Conservation (phyloP, 768 basidiomycete species). For the Tulasnella sp. region DNA sequence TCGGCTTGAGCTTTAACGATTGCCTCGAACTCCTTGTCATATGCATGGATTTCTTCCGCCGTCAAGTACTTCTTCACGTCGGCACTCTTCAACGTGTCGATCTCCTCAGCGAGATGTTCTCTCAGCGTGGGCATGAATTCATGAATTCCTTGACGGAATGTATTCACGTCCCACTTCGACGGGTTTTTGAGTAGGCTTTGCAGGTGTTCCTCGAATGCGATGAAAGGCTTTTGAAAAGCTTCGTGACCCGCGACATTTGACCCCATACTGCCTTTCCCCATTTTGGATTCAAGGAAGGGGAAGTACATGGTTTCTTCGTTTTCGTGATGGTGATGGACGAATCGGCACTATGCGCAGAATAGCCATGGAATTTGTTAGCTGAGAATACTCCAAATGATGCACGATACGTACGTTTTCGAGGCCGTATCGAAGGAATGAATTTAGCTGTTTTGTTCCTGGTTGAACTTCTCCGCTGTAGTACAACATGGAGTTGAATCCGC, state of each 20-base stretch:
- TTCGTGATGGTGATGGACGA: neutral
- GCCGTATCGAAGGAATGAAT: neutral
- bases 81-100: neutral
- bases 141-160: neutral
- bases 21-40: neutral
- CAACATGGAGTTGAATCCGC: neutral
- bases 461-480: neutral
- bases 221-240: neutral
- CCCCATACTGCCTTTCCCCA: neutral
- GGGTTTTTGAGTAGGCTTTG: neutral
- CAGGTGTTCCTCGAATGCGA: neutral
- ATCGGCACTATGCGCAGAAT: neutral
- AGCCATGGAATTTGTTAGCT: neutral
- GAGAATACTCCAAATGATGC: neutral
- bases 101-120: neutral
- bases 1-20: neutral
- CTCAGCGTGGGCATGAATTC: neutral
- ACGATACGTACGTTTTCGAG: neutral
- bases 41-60: neutral
- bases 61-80: neutral
- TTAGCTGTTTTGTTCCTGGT: neutral
- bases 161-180: neutral
- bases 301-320: slow-evolving; percentile 6
- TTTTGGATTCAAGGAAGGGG: neutral
- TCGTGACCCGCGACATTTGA: neutral